Percentiles rank a stretch among this genome's conserved stretches.
These are phyloP conservation scores for Phytophthora constricta DNA, from an alignment of 352 stramenopile species.

Conservation along the genomic window DNA sequence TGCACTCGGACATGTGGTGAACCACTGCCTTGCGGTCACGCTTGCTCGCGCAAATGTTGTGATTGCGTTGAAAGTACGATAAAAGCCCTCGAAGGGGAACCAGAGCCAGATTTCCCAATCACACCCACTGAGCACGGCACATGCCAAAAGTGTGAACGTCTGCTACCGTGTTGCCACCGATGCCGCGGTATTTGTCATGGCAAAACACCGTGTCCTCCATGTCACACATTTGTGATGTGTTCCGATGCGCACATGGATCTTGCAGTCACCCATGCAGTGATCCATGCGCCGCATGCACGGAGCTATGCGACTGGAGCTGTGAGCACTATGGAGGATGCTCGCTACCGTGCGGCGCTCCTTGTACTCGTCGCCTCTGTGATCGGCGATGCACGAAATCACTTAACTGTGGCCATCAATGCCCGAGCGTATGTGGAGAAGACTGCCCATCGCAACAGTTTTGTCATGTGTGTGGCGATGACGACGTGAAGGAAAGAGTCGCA, in stretches of 20 bases:
- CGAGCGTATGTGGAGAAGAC: slow-evolving; percentile 77
- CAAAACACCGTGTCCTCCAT: slow-evolving; percentile 58
- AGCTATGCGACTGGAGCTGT: slow-evolving; percentile 75
- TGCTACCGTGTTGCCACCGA: slow-evolving; percentile 68
- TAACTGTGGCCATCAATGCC: slow-evolving; percentile 76
- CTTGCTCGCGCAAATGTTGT: slow-evolving; percentile 43
- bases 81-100: slow-evolving; percentile 20
- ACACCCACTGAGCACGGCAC: slow-evolving; percentile 43
- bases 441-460: slow-evolving; percentile 66
- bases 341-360: slow-evolving; percentile 66
- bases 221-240: slow-evolving; percentile 54
- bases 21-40: slow-evolving; percentile 44
- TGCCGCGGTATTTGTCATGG: slow-evolving; percentile 69
- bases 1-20: slow-evolving; percentile 34
- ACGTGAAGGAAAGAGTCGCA: slow-evolving; percentile 47
- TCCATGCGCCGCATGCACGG: slow-evolving; percentile 74
- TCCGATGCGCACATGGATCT: slow-evolving; percentile 63
- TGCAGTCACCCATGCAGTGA: slow-evolving; percentile 55
- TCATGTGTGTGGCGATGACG: slow-evolving; percentile 52
- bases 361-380: slow-evolving; percentile 53
- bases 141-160: slow-evolving; percentile 72
- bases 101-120: slow-evolving; percentile 36
- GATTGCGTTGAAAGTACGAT: slow-evolving; percentile 45
- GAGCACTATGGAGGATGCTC: slow-evolving; percentile 57
- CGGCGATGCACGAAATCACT: slow-evolving; percentile 56